phyloP scores from a whole-genome alignment of 768 basidiomycete genomes.

The Boletus sp. region DNA sequence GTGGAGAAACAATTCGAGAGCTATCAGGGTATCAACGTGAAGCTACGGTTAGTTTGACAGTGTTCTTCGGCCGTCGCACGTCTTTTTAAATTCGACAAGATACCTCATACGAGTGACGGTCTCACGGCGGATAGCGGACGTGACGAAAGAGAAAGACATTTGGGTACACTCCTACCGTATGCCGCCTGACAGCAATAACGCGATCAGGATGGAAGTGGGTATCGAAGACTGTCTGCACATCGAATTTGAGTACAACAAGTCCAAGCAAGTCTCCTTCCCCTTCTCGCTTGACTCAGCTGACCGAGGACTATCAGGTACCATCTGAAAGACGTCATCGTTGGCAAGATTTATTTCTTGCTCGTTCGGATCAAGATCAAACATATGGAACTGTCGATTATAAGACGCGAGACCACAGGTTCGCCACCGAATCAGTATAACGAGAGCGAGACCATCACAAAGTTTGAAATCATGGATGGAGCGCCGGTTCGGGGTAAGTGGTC shows the following conservation, averaged over 20 bases:
- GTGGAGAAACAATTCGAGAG: slow-evolving; percentile 99
- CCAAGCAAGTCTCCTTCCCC: slow-evolving; percentile 62
- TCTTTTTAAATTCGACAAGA: slow-evolving; percentile 39
- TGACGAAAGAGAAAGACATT: slow-evolving; percentile 86
- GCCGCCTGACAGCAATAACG: slow-evolving; percentile 97
- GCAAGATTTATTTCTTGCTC: slow-evolving; percentile 98
- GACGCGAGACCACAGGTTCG: slow-evolving; percentile 93
- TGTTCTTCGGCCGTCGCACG: neutral
- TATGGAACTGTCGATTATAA: slow-evolving; percentile 98
- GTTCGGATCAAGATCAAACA: slow-evolving; percentile 99
- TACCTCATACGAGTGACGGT: slow-evolving; percentile 92
- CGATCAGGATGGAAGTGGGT: slow-evolving; percentile 99
- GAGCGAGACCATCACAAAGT: slow-evolving; percentile 98
- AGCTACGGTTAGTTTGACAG: slow-evolving; percentile 66
- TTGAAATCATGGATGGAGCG: slow-evolving; percentile 98
- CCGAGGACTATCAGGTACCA: slow-evolving; percentile 68
- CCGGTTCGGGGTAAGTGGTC: slow-evolving; percentile 77
- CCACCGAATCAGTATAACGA: slow-evolving; percentile 99
- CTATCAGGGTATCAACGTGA: slow-evolving; percentile 98
- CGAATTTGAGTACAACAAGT: slow-evolving; percentile 99
- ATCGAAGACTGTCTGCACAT: slow-evolving; percentile 99
- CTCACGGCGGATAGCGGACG: slow-evolving; percentile 89
- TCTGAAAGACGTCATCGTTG: slow-evolving; percentile 97
- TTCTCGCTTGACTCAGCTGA: neutral
- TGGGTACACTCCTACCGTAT: slow-evolving; percentile 99